phyloP scores from a whole-genome alignment of 208 protist species.

The Trypanosoma brucei region DNA sequence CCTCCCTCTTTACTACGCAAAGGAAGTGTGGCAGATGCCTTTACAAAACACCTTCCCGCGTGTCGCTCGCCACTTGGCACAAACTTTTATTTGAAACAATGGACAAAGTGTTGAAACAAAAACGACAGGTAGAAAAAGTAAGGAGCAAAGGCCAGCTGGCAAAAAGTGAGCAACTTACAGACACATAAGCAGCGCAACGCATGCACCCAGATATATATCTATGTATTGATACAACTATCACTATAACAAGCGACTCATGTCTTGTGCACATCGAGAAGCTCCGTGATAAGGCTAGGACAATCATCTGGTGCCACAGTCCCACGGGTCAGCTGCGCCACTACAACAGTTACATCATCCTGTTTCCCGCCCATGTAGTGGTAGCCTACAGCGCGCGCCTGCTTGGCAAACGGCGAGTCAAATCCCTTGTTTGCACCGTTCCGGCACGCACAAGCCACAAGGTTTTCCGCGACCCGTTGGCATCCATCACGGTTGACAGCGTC shows the following conservation, averaged over 20 bases:
- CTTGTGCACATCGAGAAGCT: conserved; percentile 23
- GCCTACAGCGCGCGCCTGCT: conserved; percentile 44
- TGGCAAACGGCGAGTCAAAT: conserved; percentile 78
- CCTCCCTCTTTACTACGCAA: no score
- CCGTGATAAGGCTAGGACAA: conserved; percentile 55
- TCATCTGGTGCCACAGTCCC: conserved; percentile 19
- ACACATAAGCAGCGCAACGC: not conserved
- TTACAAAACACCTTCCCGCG: no score
- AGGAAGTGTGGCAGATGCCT: no score
- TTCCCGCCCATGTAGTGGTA: conserved; percentile 77
- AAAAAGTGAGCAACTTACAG: not conserved
- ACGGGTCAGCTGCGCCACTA: conserved; percentile 68
- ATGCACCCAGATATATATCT: not conserved
- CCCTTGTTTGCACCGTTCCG: conserved; percentile 44
- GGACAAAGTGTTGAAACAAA: no score
- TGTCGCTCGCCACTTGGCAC: no score
- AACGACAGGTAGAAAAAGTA: no score
- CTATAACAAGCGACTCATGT: not conserved
- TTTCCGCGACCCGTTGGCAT: conserved; percentile 57
- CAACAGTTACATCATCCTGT: conserved; percentile 79
- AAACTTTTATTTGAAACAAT: no score
- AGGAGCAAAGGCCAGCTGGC: not conserved
- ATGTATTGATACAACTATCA: conserved; percentile 4
- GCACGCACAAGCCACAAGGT: conserved; percentile 50
- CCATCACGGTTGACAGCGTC: conserved; percentile 29